Evolutionary conservation across 1,139 yeast species (phyloP).

Genomic region (Saccharomycopsis crataegensis): DNA sequence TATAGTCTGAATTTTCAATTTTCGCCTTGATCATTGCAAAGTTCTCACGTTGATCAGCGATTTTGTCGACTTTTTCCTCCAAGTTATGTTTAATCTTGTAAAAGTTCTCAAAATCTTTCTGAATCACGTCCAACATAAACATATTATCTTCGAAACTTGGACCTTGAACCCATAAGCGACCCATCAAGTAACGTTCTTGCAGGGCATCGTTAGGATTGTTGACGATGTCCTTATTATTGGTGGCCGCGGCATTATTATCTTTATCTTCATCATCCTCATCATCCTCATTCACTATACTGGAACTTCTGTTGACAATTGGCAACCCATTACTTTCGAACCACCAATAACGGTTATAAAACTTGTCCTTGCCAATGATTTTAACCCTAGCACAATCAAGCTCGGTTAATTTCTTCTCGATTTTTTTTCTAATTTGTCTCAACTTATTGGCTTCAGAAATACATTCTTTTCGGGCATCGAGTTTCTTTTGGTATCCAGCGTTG

Average conservation of each 20-base stretch:
- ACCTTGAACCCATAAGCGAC: constrained; percentile 90
- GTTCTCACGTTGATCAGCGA: constrained; percentile 16
- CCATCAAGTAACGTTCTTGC: constrained; percentile 71
- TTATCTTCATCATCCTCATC: constrained; percentile 34
- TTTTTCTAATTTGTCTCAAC: constrained; percentile 39
- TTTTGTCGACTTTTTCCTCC: constrained; percentile 20
- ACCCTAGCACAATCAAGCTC: constrained; percentile 77
- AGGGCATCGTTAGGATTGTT: constrained; percentile 33
- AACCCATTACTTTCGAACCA: constrained; percentile 90
- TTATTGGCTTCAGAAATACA: constrained; percentile 37
- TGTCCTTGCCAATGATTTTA: constrained; percentile 71
- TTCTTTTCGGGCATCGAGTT: constrained; percentile 38
- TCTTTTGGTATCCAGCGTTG: constrained; percentile 39
- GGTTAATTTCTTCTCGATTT: constrained; percentile 48
- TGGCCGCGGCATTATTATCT: constrained; percentile 28
- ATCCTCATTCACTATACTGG: constrained; percentile 33
- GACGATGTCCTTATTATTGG: too few species aligned
- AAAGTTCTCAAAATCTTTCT: constrained; percentile 32
- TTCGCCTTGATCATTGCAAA: constrained; percentile 9
- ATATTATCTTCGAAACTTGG: constrained; percentile 62
- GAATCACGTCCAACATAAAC: constrained; percentile 34
- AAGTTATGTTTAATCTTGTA: constrained; percentile 15
- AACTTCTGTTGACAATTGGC: constrained; percentile 43
- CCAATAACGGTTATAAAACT: constrained; percentile 84
- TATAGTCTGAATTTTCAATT: constrained; percentile 16